A percentile compares a stretch with the other conserved stretches of the same genome.
Evolutionary conservation across 2,329 filamentous ascomycete genomes (phyloP).

Genomic region (Coniochaeta prunicola): DNA sequence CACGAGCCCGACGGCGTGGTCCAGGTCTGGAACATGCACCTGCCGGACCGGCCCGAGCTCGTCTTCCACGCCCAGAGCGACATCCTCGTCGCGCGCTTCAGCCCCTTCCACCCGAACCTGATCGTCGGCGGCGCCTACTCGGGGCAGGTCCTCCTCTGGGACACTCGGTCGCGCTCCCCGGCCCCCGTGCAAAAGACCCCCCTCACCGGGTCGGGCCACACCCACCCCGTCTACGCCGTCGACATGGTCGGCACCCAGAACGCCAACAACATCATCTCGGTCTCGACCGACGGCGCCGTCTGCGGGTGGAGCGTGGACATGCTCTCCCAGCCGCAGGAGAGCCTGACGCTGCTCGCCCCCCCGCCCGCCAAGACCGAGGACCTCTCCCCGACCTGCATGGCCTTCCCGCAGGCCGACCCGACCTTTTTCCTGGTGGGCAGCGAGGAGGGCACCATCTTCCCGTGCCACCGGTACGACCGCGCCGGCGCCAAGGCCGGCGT

Average conservation of each 20-base stretch:
- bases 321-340: conserved; percentile 92
- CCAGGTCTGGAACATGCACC: conserved; percentile 94
- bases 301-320: conserved; percentile 98
- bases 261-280: conserved; percentile 96
- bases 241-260: conserved; percentile 97
- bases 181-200: conserved; percentile 93
- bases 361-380: conserved; percentile 88
- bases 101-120: conserved; percentile 94
- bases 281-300: conserved; percentile 91
- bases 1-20: conserved; percentile 90
- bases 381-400: conserved; percentile 87
- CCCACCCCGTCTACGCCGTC: conserved; percentile 91
- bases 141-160: conserved; percentile 94
- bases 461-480: conserved; percentile 94
- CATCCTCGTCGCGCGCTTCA: conserved; percentile 92
- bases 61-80: conserved; percentile 95
- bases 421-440: conserved; percentile 97
- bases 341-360: conserved; percentile 79
- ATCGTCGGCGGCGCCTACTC: conserved; percentile 96
- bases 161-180: conserved; percentile 74
- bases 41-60: conserved; percentile 91
- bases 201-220: conserved; percentile 88
- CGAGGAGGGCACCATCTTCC: conserved; percentile 93
- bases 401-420: conserved; percentile 89
- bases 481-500: conserved; percentile 95